Conservation (phyloP, 768 basidiomycete species). For the Podaxis rugospora region DNA sequence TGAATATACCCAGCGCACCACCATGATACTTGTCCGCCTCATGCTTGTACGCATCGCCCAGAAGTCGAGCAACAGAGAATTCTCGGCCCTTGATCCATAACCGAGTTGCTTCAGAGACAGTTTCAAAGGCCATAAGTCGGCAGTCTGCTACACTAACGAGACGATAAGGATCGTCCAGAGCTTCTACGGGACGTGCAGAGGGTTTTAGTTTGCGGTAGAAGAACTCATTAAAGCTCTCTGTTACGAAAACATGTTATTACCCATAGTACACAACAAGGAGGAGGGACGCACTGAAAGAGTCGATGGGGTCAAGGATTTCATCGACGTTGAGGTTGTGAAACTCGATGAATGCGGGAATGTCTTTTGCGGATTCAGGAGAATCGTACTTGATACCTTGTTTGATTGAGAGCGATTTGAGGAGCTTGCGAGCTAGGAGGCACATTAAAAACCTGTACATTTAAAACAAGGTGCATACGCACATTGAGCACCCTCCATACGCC, state of each 20-base stretch:
- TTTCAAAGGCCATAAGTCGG: conserved; percentile 92
- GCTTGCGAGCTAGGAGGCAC: conserved; percentile 52
- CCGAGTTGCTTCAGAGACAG: conserved; percentile 76
- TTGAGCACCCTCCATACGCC: conserved; percentile 84
- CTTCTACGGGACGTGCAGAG: conserved; percentile 69
- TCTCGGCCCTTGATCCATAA: conserved; percentile 98
- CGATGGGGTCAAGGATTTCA: conserved; percentile 80
- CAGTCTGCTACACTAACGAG: conserved; percentile 93
- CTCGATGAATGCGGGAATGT: conserved; percentile 84
- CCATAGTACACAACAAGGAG: background rate
- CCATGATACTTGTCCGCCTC: conserved; percentile 70
- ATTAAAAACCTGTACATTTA: background rate
- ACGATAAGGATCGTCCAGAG: conserved; percentile 67
- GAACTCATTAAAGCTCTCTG: conserved; percentile 92
- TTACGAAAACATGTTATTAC: background rate
- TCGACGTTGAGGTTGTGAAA: conserved; percentile 83
- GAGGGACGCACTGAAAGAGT: conserved; percentile 67
- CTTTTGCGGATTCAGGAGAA: conserved; percentile 73
- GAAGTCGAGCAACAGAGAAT: conserved; percentile 74
- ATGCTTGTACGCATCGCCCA: conserved; percentile 73
- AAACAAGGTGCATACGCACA: conserved; percentile 40
- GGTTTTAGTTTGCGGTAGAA: conserved; percentile 90
- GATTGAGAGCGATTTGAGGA: conserved; percentile 85
- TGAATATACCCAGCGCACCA: conserved; percentile 85
- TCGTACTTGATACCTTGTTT: conserved; percentile 96